Evolutionary conservation across 371 early-diverging fungal species (phyloP), one percentile per base, ranked within the genome.

Genomic region (Mucor mucedo): DNA sequence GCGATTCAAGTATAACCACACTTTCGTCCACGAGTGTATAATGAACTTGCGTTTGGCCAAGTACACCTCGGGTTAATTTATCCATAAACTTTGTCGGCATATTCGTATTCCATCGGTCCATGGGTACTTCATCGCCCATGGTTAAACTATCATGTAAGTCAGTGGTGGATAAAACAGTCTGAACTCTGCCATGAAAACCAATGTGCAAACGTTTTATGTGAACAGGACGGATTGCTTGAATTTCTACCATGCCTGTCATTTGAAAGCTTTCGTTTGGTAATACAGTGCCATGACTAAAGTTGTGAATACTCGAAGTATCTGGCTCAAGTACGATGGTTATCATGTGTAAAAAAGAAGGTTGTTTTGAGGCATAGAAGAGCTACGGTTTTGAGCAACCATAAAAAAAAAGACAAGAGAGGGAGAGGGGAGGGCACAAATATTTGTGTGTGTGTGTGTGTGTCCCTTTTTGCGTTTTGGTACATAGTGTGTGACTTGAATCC

Each of bases 231-330:
- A 39, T 30, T 2, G 69, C 4, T 2, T 38, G 62, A 21, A 78
- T 38, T 48, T 73, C 66, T n/a, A 78, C 66, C 30, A 49, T 59
- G 9, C 78, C 78, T 28, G 58, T 58, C 0, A 78, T 33, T 3
- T 47, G 30, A 52, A 62, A 68, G 4, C 61, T n/a, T 47, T 67
- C 67, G 39, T 67, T 72, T 9, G 78, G 75, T 14, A 69, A 10
- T 30, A 61, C 66, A 14, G 55, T 49, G 11, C 65, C 55, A 48
- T 21, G 54, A 10, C 38, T 9, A 38, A 71, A 77, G 14, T 70
- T 56, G 32, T 77, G 52, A 7, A 77, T 65, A 10, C 60, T 47
- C 16, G 72, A 68, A 14, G 39, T 55, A 38, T 77, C 72, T 30
- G 75, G 66, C 35, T 35, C 35, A 35, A 35, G 4, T 8, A 35